Base-by-base conservation (phyloP, 148 eudicot species). In the Gaultheria prostrata region DNA sequence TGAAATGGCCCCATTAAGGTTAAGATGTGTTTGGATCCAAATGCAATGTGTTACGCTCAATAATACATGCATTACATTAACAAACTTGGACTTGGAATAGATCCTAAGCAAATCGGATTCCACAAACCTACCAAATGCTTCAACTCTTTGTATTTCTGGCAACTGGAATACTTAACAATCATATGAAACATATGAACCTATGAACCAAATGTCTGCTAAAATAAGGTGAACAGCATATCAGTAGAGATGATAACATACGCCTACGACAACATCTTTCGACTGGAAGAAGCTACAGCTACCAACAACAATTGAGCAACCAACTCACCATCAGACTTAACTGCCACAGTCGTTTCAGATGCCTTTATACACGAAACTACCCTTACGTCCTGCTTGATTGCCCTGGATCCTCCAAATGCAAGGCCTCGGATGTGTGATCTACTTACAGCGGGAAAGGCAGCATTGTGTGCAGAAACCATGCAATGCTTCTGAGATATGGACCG, bases 271-370 rank as follows among this genome's bases (percentile, higher is more conserved):
- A 67, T n/a, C 18, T 30, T 53, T 32, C 10, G 54, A 53, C 74
- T 4, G 1, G 21, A 67, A 61, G 81, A 77, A 61, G 48, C 81
- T 39, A 65, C 24, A 65, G 21, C 32, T 2, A 45, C 43, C 73
- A 32, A 56, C 32, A 14, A 33, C 30, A 20, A 20, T 49, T 32
- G 35, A 80, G 57, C 18, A 46, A 75, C 85, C 73, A 77, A 87
- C 90, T 86, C 85, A 95, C 98, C 90, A 73, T 87, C 86, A 45
- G 93, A 85, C 78, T 92, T 89, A 35, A 90, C 87, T 82, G 89
- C 79, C 33, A 84, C 84, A n/a, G 87, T 59, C 54, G 85, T 67
- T 74, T 90, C 91, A 74, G 94, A 87, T 51, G 91, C 82, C 89
- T 92, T 92, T 59, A 86, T 85, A 85, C 93, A 90, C 14, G 95